Percentiles rank a stretch among this genome's conserved stretches.
Evolutionary conservation across 78 protist species (phyloP).

Genomic region (Guillardia theta): DNA sequence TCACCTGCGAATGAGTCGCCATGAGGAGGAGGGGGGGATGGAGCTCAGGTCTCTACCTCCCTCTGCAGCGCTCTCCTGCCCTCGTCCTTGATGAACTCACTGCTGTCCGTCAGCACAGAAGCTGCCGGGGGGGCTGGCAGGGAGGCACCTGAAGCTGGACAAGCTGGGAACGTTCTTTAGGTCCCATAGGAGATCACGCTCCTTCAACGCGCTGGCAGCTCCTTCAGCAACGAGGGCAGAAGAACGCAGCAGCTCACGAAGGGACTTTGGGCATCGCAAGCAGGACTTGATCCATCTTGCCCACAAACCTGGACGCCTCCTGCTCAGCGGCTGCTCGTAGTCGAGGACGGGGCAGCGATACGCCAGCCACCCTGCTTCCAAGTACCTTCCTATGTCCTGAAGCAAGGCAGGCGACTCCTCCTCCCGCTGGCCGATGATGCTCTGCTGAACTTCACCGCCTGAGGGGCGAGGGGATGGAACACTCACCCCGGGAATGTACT

Average conservation of each 20-base stretch:
- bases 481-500: background rate
- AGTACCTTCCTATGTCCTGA: background rate
- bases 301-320: background rate
- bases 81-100: background rate
- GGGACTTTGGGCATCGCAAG: background rate
- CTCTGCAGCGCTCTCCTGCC: background rate
- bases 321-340: too few relatives aligned
- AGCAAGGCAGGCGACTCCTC: background rate
- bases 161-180: background rate
- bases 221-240: too few relatives aligned
- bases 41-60: background rate
- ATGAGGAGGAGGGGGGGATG: background rate
- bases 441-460: too few relatives aligned
- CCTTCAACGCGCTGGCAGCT: background rate
- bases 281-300: background rate
- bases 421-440: background rate
- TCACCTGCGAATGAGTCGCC: background rate
- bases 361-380: too few relatives aligned
- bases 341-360: too few relatives aligned
- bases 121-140: background rate
- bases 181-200: background rate
- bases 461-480: too few relatives aligned
- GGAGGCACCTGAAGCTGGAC: background rate
- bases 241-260: too few relatives aligned
- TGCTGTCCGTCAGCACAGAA: too few relatives aligned